phyloP scores from a whole-genome alignment of 768 basidiomycete species.

The Calocybe cyanea region DNA sequence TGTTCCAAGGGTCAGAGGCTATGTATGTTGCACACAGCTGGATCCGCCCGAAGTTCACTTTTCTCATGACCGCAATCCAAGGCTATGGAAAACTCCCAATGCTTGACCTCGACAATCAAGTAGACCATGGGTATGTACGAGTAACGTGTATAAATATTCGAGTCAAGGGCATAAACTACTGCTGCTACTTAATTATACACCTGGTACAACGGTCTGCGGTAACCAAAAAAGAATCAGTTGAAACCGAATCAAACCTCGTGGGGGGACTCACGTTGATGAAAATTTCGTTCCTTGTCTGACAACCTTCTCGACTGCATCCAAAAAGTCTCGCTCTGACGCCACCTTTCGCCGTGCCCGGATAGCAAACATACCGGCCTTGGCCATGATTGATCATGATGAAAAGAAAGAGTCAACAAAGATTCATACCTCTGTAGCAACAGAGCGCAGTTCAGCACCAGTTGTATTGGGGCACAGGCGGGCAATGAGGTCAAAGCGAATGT shows the following conservation, averaged over 20 bases:
- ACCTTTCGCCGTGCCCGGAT: slow-evolving; percentile 96
- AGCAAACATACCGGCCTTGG: slow-evolving; percentile 99
- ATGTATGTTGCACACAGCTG: background rate
- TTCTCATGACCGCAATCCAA: too few relatives aligned
- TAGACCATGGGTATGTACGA: too few relatives aligned
- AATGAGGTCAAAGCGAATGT: slow-evolving; percentile 97
- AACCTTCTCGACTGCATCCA: slow-evolving; percentile 98
- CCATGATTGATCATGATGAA: background rate
- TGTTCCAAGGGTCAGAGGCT: background rate
- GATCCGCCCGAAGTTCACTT: slow-evolving; percentile 16
- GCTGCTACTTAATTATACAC: slow-evolving; percentile 77
- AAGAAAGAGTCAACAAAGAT: slow-evolving; percentile 7
- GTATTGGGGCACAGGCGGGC: slow-evolving; percentile 97
- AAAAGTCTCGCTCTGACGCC: slow-evolving; percentile 94
- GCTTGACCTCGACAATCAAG: too few relatives aligned
- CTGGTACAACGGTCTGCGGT: slow-evolving; percentile 76
- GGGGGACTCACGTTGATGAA: slow-evolving; percentile 79
- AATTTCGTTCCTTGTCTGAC: slow-evolving; percentile 97
- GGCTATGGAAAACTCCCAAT: too few relatives aligned
- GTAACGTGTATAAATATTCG: too few relatives aligned
- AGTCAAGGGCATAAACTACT: background rate
- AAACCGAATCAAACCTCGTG: background rate
- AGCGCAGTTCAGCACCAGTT: slow-evolving; percentile 96
- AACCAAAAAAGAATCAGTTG: slow-evolving; percentile 8
- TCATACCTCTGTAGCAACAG: slow-evolving; percentile 90